Evolutionary conservation across 371 early-diverging fungal genomes (phyloP).

Genomic region (Mucor lusitanicus): DNA sequence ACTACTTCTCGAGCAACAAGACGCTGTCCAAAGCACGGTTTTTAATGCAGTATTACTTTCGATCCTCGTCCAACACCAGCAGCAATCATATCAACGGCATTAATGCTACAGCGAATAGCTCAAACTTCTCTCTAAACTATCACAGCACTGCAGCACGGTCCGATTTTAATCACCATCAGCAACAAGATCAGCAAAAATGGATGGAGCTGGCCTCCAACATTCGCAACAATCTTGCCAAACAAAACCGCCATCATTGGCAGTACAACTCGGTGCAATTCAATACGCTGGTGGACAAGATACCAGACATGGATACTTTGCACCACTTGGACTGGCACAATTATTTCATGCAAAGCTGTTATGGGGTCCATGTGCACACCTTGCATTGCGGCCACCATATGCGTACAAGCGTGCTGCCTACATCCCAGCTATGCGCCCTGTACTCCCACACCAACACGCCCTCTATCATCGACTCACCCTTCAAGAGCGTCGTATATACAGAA

Average conservation of each 20-base stretch:
- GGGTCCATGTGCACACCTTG: conserved; percentile 23
- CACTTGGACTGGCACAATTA: conserved; percentile 25
- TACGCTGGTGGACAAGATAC: neutral
- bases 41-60: conserved; percentile 30
- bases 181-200: conserved; percentile 23
- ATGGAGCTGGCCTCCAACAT: conserved; percentile 35
- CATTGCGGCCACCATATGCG: conserved; percentile 14
- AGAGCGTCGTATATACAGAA: conserved; percentile 31
- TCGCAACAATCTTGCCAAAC: conserved; percentile 17
- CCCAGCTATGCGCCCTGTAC: conserved; percentile 28
- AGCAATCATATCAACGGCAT: neutral
- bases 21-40: conserved; percentile 28
- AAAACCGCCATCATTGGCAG: conserved; percentile 8
- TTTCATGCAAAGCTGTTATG: conserved; percentile 30
- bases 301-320: neutral
- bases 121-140: neutral
- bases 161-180: neutral
- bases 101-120: neutral
- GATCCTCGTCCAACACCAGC: conserved; percentile 7
- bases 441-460: neutral
- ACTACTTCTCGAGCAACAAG: conserved; percentile 25
- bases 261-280: conserved; percentile 7
- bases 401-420: conserved; percentile 4
- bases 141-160: neutral
- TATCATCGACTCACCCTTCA: conserved; percentile 23